Evolutionary conservation across 139 green algal genomes (phyloP).

Genomic region (Picochlorum costavermella): DNA sequence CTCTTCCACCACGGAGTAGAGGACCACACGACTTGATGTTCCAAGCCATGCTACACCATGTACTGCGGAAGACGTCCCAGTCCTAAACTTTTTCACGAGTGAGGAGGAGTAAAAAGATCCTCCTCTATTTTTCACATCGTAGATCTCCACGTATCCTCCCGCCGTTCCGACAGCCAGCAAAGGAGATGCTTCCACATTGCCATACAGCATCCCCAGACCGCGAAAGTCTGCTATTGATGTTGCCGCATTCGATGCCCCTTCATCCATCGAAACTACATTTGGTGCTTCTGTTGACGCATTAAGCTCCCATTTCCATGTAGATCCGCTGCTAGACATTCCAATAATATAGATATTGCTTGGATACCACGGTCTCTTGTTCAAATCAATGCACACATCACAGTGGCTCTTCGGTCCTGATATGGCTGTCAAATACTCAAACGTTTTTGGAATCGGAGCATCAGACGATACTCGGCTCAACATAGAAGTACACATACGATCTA

Average conservation of each 20-base stretch:
- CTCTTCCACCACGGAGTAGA: constrained; percentile 39
- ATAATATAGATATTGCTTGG: neutral
- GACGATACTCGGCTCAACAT: neutral
- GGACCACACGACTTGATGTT: constrained; percentile 31
- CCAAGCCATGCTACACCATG: constrained; percentile 65
- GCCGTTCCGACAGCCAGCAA: neutral
- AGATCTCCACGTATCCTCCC: neutral
- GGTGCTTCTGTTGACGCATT: neutral
- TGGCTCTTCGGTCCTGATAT: neutral
- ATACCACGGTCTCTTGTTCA: neutral
- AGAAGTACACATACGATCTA: neutral
- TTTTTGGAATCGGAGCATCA: neutral
- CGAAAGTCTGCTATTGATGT: neutral
- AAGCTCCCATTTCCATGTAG: neutral
- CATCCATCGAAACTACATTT: neutral
- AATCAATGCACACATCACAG: neutral
- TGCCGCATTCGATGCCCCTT: neutral
- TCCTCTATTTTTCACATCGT: neutral
- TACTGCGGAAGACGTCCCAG: neutral
- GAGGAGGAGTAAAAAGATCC: neutral
- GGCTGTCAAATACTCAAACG: neutral
- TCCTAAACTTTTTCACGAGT: neutral
- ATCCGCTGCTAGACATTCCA: neutral
- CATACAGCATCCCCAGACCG: neutral
- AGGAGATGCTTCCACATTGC: neutral